Percentiles rank a stretch among this genome's conserved stretches.
Evolutionary conservation across 176 grass and related monocot genomes (phyloP).

Genomic region (Aegilops speltoides): DNA sequence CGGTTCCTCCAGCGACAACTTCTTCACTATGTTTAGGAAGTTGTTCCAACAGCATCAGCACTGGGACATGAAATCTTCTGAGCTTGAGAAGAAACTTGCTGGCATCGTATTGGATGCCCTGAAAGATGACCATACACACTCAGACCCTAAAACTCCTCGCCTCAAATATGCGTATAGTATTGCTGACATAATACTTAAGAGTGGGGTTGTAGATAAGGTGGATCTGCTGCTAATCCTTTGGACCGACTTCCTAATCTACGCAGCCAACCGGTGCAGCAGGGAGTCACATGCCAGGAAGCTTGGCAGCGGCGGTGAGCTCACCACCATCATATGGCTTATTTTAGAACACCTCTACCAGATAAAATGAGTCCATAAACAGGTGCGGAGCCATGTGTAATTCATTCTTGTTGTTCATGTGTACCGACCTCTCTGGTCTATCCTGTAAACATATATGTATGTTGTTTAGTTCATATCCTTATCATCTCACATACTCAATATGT

Average conservation of each 20-base stretch:
- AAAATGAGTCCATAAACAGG: neutral
- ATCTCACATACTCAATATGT: no score
- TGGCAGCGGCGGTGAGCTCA: neutral
- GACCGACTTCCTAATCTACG: neutral
- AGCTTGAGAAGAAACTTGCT: neutral
- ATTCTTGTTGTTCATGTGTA: no score
- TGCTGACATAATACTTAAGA: accelerated
- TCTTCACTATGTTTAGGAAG: neutral
- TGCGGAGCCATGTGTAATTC: neutral
- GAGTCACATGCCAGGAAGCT: neutral
- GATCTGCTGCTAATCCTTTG: neutral
- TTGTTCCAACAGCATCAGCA: neutral
- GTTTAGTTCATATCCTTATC: no score
- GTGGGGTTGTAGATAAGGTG: neutral
- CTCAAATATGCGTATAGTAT: neutral
- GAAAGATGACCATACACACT: no score
- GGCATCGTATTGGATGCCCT: neutral
- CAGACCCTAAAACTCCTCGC: neutral
- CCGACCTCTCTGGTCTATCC: no score
- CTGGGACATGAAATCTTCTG: no score
- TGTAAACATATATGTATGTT: no score
- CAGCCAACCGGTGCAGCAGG: constrained; percentile 9
- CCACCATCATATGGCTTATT: neutral
- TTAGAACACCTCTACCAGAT: neutral
- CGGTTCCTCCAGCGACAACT: neutral